These are phyloP conservation scores for Strobilomyces echinocephalus DNA, from an alignment of 768 basidiomycete species.

Conservation along the genomic window DNA sequence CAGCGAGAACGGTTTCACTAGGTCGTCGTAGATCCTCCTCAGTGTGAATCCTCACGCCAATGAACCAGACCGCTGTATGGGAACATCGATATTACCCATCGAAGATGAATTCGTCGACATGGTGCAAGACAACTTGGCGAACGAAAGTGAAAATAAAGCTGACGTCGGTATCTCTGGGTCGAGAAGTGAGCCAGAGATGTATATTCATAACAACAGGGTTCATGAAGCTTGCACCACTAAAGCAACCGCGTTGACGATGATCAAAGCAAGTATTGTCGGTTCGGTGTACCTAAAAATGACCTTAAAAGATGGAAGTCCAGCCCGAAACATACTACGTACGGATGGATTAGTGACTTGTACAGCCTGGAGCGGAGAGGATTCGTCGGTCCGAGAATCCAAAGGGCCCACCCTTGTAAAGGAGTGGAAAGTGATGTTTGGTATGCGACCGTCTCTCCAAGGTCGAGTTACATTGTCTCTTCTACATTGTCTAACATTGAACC, in stretches of 20 bases:
- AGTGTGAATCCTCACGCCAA: slow-evolving; percentile 44
- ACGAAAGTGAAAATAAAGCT: slow-evolving; percentile 41
- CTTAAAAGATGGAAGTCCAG: slow-evolving; percentile 1
- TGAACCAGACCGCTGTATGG: slow-evolving; percentile 27
- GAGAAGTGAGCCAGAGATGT: slow-evolving; percentile 82
- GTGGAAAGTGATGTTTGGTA: slow-evolving; percentile 41
- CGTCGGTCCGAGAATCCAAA: slow-evolving; percentile 70
- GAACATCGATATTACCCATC: slow-evolving; percentile 22
- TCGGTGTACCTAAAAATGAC: slow-evolving; percentile 68
- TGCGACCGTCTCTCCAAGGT: slow-evolving; percentile 22
- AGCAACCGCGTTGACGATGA: slow-evolving; percentile 77
- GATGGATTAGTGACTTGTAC: slow-evolving; percentile 63
- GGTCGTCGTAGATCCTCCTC: slow-evolving; percentile 39
- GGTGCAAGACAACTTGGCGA: slow-evolving; percentile 22
- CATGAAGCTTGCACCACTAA: slow-evolving; percentile 76
- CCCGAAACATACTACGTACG: slow-evolving; percentile 48
- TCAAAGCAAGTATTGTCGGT: slow-evolving; percentile 74
- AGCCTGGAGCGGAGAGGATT: slow-evolving; percentile 60
- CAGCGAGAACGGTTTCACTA: slow-evolving; percentile 56
- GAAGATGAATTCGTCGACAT: slow-evolving; percentile 27
- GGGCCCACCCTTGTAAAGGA: slow-evolving; percentile 70
- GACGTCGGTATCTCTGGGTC: slow-evolving; percentile 70
- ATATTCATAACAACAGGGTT: slow-evolving; percentile 63
- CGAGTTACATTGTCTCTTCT: slow-evolving; percentile 34
- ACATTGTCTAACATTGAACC: slow-evolving; percentile 32